Evolutionary conservation across 176 grass and related monocot species (phyloP), one percentile per base, ranked within the genome.

Genomic region (Cymbopogon citratus): DNA sequence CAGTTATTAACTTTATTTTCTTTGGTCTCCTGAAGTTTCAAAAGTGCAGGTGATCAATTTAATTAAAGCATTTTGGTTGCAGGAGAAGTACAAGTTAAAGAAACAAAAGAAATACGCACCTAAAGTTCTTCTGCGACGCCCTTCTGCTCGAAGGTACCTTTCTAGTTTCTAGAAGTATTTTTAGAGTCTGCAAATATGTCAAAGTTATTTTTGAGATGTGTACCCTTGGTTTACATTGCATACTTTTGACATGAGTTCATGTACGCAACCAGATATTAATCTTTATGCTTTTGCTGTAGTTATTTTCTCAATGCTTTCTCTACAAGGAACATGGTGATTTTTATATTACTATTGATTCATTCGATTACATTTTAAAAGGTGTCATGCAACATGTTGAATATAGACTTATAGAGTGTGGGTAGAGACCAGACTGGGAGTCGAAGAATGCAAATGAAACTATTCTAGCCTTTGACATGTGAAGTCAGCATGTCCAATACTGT

Each of bases 81-180:
- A 98, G 95, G 92, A 98, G 87, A 99, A 99, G 83, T 99, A 99
- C 87, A 99, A 95, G 65, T 74, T 91, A 26, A 99, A 99, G 80
- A 99, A 99, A 90, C 96, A 99, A 68, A 99, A 99, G 89, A 99
- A 99, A 84, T 93, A 99, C 46, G 96, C 91, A 10, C 92, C 92
- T 45, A 99, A 99, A 79, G 96, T 99, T 52, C 96, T 99, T 65
- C 48, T 99, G 38, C 88, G 91, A 43, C 92, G 89, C 18, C 92
- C 96, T 44, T 87, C 91, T 56, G 76, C 89, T 56, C 77, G 89
- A 69, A 99, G 96, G 92, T 99, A 84, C 64, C 56, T 56, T 59
- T 73, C 23, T 77, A 4, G 5, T 21, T 57, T 72, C 23, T 78
- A 6, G 2, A 18, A 24, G 51, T 49, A 14, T 25, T 45, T 71